phyloP scores from a whole-genome alignment of 1,284 basidiomycete genomes.

The Pholiota adiposa region DNA sequence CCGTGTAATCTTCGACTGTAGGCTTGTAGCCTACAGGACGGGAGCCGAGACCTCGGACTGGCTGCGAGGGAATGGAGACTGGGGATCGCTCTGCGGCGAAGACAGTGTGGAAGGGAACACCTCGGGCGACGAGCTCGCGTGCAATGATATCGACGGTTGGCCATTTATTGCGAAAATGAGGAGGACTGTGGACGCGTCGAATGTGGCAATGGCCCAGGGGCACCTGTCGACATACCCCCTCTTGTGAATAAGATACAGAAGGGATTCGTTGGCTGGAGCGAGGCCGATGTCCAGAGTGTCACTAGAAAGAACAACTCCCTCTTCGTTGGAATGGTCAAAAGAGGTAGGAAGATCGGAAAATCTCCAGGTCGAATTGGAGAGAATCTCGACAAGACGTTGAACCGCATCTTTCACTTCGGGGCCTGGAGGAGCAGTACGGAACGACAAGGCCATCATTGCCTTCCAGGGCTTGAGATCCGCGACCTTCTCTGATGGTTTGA shows the following conservation, averaged over 20 bases:
- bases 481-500: background rate
- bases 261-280: background rate
- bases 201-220: background rate
- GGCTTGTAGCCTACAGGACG: background rate
- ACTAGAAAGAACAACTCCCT: background rate
- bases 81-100: background rate
- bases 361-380: background rate
- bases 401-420: background rate
- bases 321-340: background rate
- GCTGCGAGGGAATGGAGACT: background rate
- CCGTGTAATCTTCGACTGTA: background rate
- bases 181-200: background rate
- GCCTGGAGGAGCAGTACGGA: background rate
- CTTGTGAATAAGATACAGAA: background rate
- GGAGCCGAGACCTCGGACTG: background rate
- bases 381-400: background rate
- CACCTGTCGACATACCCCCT: background rate
- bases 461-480: background rate
- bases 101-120: background rate
- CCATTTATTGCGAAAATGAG: constrained; percentile 2
- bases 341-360: background rate
- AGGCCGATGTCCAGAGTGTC: background rate
- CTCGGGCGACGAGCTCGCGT: background rate
- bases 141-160: background rate
- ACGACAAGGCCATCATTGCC: background rate